Evolutionary conservation across 306 rosid species (phyloP).

Genomic region (Datisca glomerata): DNA sequence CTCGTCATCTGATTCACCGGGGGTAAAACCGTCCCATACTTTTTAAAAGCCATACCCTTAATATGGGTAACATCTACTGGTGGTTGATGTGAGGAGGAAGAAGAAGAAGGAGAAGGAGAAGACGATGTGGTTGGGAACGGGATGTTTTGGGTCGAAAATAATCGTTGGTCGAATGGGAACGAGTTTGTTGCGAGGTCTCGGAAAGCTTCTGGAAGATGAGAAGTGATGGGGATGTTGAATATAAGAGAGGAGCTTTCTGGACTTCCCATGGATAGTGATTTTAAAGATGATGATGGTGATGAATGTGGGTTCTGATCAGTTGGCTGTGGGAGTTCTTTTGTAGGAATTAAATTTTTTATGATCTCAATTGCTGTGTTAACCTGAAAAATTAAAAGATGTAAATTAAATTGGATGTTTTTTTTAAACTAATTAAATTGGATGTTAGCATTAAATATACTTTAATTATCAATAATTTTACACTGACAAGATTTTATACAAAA

Average conservation of each 20-base stretch:
- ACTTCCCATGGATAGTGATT: background rate
- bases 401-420: background rate
- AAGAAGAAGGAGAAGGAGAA: background rate
- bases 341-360: background rate
- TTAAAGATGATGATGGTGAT: conserved; percentile 1
- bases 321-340: background rate
- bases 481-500: too few species aligned
- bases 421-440: too few species aligned
- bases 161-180: background rate
- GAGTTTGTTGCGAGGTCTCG: background rate
- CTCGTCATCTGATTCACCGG: too few species aligned
- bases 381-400: background rate
- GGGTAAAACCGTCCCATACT: background rate
- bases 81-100: background rate
- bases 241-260: conserved; percentile 4
- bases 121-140: background rate
- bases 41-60: background rate
- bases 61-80: background rate
- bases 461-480: too few species aligned
- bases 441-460: too few species aligned
- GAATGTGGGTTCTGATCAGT: background rate
- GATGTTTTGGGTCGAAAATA: background rate
- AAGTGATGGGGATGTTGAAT: background rate
- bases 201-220: too few species aligned
- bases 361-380: background rate